Evolutionary conservation across 2,329 filamentous ascomycete species (phyloP).

Genomic region (Fusarium annulatum): DNA sequence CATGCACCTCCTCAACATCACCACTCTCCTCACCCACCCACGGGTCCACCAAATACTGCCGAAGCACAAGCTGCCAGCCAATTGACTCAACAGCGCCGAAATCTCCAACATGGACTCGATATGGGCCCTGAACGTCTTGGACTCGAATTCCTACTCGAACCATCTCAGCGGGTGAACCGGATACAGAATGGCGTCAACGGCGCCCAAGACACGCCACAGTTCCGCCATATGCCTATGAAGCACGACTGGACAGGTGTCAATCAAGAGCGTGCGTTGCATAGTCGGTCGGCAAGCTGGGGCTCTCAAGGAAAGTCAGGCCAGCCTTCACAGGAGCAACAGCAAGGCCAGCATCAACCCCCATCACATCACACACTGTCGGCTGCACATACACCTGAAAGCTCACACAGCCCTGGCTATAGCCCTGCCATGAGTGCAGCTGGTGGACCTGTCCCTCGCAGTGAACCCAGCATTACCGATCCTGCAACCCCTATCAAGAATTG

Average conservation of each 20-base stretch:
- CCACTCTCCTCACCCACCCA: slow-evolving; percentile 10
- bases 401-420: slow-evolving; percentile 37
- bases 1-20: slow-evolving; percentile 22
- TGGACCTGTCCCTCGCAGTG: slow-evolving; percentile 32
- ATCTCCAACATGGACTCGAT: slow-evolving; percentile 66
- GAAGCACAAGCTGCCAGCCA: slow-evolving; percentile 37
- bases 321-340: slow-evolving; percentile 33
- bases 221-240: slow-evolving; percentile 61
- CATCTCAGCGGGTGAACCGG: slow-evolving; percentile 64
- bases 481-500: slow-evolving; percentile 66
- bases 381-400: slow-evolving; percentile 37
- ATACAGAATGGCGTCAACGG: slow-evolving; percentile 63
- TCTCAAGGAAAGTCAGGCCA: slow-evolving; percentile 36
- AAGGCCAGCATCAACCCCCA: slow-evolving; percentile 19
- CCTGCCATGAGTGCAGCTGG: slow-evolving; percentile 34
- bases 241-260: slow-evolving; percentile 58
- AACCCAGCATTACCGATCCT: slow-evolving; percentile 36
- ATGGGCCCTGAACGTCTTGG: slow-evolving; percentile 74
- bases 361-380: slow-evolving; percentile 29
- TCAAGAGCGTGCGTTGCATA: slow-evolving; percentile 42
- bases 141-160: slow-evolving; percentile 77
- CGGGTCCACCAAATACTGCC: slow-evolving; percentile 4
- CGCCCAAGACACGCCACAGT: slow-evolving; percentile 58
- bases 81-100: slow-evolving; percentile 61
- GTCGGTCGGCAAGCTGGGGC: slow-evolving; percentile 39